Evolutionary conservation across 2,329 filamentous ascomycete species (phyloP).

Genomic region (Penicillium aurantiogriseum): DNA sequence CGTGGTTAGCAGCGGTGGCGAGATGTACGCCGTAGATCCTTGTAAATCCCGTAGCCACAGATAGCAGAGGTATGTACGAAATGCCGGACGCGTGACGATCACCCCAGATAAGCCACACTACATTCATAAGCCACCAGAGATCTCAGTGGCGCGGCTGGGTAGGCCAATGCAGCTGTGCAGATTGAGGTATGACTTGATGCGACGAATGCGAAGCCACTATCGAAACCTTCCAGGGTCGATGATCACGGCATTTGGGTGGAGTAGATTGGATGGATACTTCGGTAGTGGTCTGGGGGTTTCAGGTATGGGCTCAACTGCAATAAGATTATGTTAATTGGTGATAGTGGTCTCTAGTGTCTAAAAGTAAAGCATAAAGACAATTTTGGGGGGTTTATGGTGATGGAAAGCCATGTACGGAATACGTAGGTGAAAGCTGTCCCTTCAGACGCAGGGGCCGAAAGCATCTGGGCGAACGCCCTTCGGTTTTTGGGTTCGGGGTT

Average conservation of each 20-base stretch:
- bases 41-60: constrained; percentile 2
- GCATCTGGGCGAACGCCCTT: constrained; percentile 8
- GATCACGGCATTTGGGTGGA: constrained; percentile 2
- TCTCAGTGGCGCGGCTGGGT: constrained; percentile 3
- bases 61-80: constrained; percentile 10
- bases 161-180: constrained; percentile 7
- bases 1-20: constrained; percentile 6
- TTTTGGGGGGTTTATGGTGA: background rate
- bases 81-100: constrained; percentile 4
- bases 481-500: constrained; percentile 12
- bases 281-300: background rate
- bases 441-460: constrained; percentile 23
- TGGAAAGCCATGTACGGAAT: background rate
- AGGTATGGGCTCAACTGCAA: background rate
- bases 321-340: background rate
- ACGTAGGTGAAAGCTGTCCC: constrained; percentile 14
- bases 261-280: background rate
- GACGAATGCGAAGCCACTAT: constrained; percentile 14
- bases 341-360: constrained; percentile 2
- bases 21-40: constrained; percentile 3
- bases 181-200: constrained; percentile 20
- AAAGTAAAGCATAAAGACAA: background rate
- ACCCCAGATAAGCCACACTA: constrained; percentile 14
- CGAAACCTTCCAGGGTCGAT: constrained; percentile 8
- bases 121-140: constrained; percentile 9